Evolutionary conservation across 129 eudicot species (phyloP), one percentile per base, ranked within the genome.

Genomic region (Mikania micrantha): DNA sequence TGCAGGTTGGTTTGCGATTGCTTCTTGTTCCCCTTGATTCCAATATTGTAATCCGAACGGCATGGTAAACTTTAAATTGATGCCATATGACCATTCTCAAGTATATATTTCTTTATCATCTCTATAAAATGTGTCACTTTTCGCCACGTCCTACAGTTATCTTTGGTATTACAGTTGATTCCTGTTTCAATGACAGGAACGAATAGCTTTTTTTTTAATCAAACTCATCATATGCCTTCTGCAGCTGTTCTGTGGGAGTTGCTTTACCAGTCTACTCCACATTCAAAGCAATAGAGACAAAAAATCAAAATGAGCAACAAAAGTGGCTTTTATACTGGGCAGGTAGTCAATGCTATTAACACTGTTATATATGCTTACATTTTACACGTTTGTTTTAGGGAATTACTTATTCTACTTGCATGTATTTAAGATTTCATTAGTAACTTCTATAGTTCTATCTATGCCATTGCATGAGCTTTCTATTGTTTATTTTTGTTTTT

Each of bases 321-420:
- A 93, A 76, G 78, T 84, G 90, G 91, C 98, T 93, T 72, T 21
- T 88, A 34, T 93, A 93, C 66, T 93, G 98, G 98, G 96, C 98
- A 80, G 98, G 98, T 93, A 74, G 74, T 83, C 60, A 29, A n/a
- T 48, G 50, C 19, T 66, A 56, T 40, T 54, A 54, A 22, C 7
- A 47, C 10, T 59, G 4, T 42, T 16, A 28, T 7, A 32, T 27
- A 17, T 5, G 11, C 28, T 45, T 9, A 57, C 25, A 16, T 70
- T 17, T 2, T 41, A 64, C 44, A n/a, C 25, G 1, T 29, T 32
- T 11, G 31, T 1, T n/a, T 12, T 29, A 17, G 41, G 28, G n/a
- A 41, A 42, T 15, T 31, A 27, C 41, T 27, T 66, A 20, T 66
- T 54, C 41, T 16, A 35, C 17, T 19, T 57, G 19, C 45, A 38